phyloP scores from a whole-genome alignment of 2,329 filamentous ascomycete genomes.

The Fusarium anthophilum region DNA sequence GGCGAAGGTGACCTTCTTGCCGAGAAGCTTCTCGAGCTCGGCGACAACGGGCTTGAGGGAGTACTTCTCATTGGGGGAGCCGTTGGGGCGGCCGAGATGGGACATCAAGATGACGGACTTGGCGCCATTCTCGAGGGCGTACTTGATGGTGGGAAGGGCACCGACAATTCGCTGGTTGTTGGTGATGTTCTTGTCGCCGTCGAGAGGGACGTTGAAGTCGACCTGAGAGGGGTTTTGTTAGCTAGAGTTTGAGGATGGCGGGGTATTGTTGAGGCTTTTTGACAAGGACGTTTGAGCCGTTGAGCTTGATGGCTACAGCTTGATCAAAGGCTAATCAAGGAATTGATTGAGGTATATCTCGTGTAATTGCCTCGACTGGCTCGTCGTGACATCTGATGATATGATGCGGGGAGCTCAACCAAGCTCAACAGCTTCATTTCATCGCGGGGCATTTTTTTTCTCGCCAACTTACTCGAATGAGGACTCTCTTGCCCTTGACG shows the following conservation, averaged over 20 bases:
- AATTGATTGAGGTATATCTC: background rate
- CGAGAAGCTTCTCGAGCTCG: constrained; percentile 90
- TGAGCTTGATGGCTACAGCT: background rate
- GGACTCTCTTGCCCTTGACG: constrained; percentile 96
- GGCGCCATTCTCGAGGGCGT: constrained; percentile 88
- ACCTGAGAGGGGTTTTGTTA: constrained; percentile 66
- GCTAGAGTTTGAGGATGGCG: constrained; percentile 18
- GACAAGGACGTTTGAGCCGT: background rate
- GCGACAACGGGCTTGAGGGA: constrained; percentile 90
- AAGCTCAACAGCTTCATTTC: constrained; percentile 15
- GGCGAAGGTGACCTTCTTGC: constrained; percentile 86
- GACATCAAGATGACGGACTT: constrained; percentile 98
- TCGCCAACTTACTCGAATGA: constrained; percentile 82
- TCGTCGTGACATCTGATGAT: constrained; percentile 6
- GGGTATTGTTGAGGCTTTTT: constrained; percentile 17
- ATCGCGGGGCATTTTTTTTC: constrained; percentile 44
- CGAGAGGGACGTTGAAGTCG: constrained; percentile 99
- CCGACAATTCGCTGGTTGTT: constrained; percentile 99
- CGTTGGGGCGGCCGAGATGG: constrained; percentile 95
- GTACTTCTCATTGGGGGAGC: constrained; percentile 90
- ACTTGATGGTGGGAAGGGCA: constrained; percentile 93
- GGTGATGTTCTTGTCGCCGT: constrained; percentile 91
- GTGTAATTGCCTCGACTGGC: background rate
- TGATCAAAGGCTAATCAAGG: too few relatives aligned
- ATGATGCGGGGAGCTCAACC: constrained; percentile 15